phyloP scores from a whole-genome alignment of 1,139 yeast species.

The Candida anutae region DNA sequence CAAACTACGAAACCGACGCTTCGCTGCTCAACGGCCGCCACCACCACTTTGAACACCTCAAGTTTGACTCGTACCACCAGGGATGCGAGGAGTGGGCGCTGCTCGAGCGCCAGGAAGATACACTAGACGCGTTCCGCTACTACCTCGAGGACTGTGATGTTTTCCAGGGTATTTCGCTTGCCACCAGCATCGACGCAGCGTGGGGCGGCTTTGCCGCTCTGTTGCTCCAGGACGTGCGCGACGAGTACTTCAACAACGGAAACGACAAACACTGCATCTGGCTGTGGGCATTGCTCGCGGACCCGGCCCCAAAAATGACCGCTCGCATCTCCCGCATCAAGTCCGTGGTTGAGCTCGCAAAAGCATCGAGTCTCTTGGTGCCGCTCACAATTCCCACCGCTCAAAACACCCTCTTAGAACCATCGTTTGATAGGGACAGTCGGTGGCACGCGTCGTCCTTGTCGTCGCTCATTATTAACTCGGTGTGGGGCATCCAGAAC shows the following conservation, averaged over 20 bases:
- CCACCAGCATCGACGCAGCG: slow-evolving; percentile 63
- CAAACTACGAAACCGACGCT: slow-evolving; percentile 36
- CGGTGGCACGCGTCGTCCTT: slow-evolving; percentile 38
- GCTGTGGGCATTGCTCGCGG: slow-evolving; percentile 18
- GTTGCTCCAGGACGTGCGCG: slow-evolving; percentile 48
- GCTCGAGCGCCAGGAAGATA: slow-evolving; percentile 18
- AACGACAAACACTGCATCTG: slow-evolving; percentile 38
- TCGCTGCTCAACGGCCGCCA: slow-evolving; percentile 12
- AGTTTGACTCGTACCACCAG: slow-evolving; percentile 18
- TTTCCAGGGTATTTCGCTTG: slow-evolving; percentile 60
- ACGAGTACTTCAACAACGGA: slow-evolving; percentile 64
- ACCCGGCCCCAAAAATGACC: slow-evolving; percentile 1
- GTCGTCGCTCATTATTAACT: slow-evolving; percentile 23
- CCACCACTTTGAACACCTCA: slow-evolving; percentile 20
- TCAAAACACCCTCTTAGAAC: slow-evolving; percentile 2
- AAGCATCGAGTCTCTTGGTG: slow-evolving; percentile 40
- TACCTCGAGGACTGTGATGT: slow-evolving; percentile 73
- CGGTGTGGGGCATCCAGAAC: slow-evolving; percentile 33
- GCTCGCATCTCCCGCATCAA: slow-evolving; percentile 35
- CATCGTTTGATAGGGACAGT: slow-evolving; percentile 12
- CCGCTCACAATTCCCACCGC: slow-evolving; percentile 27
- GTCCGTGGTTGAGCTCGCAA: slow-evolving; percentile 37
- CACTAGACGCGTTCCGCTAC: slow-evolving; percentile 53
- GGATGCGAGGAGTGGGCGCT: slow-evolving; percentile 24
- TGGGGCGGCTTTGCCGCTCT: slow-evolving; percentile 78